phyloP scores from a whole-genome alignment of 768 basidiomycete genomes.

The Guyanaporus albipodus region DNA sequence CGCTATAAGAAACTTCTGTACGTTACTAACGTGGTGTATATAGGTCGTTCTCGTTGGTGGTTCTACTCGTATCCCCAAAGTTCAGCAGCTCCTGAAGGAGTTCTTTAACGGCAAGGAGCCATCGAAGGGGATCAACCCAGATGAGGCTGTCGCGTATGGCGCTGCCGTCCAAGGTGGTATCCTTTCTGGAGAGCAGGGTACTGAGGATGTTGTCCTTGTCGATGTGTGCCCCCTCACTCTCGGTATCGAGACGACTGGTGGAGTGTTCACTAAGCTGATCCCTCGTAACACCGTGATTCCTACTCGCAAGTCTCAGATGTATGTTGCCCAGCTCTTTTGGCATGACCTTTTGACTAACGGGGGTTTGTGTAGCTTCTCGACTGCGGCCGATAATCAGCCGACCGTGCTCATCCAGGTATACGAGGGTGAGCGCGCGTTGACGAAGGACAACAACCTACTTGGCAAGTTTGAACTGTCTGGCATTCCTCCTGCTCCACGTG shows the following conservation, averaged over 20 bases:
- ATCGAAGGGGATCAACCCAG: neutral
- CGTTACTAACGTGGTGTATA: neutral
- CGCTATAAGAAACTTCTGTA: fast-evolving
- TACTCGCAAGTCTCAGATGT: slow-evolving; percentile 95
- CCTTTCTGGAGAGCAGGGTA: slow-evolving; percentile 90
- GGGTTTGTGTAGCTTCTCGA: slow-evolving; percentile 44
- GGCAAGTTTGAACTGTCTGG: slow-evolving; percentile 93
- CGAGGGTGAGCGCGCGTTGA: slow-evolving; percentile 92
- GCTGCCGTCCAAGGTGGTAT: slow-evolving; percentile 99
- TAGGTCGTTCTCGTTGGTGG: slow-evolving; percentile 90
- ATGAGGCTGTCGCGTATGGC: slow-evolving; percentile 79
- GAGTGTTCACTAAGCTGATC: slow-evolving; percentile 97
- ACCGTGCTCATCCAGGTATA: slow-evolving; percentile 96
- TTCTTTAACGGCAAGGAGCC: slow-evolving; percentile 86
- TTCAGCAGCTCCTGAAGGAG: slow-evolving; percentile 97
- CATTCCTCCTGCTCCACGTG: slow-evolving; percentile 94
- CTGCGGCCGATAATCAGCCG: slow-evolving; percentile 81
- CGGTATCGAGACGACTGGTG: slow-evolving; percentile 98
- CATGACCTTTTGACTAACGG: neutral
- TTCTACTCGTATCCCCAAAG: slow-evolving; percentile 99
- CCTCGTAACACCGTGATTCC: slow-evolving; percentile 93
- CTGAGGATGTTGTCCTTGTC: slow-evolving; percentile 88
- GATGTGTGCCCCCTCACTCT: slow-evolving; percentile 96
- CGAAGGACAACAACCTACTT: slow-evolving; percentile 98
- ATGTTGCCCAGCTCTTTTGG: slow-evolving; percentile 16